Base-by-base conservation (phyloP, 441 rosid species). In the Sinapis alba region DNA sequence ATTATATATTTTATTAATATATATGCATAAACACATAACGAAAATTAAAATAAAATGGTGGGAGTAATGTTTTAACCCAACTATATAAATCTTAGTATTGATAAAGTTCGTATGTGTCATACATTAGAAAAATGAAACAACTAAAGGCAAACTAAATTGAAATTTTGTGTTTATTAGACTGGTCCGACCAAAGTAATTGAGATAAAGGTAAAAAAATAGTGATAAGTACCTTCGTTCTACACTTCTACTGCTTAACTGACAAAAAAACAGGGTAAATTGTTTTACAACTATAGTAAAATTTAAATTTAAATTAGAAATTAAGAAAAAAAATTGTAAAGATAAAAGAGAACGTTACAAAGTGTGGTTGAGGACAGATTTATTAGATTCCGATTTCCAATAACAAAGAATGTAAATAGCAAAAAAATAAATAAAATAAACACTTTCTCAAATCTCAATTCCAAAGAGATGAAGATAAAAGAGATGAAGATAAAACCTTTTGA, bases 261-360 rank as follows among this genome's bases (percentile, higher is more conserved):
- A 51, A 43, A 43, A 43, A 43, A 43, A 43, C 50, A 43, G 53
- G 19, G 75, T 50, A 62, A 3, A 23, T 6, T 34, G 27, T 54
- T 54, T 3, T 30, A 51, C 45, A 7, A 36, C 65, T 64, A 36
- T 15, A 38, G 7, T 0, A 2, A 65, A 26, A 18, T 21, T 19
- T 2, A 53, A 41, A 20, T 21, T 15, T 38, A 76, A 69, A 70
- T 51, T 63, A 75, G 34, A 19, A 57, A 28, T 65, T 58, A 12
- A 53, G n/a, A 45, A 20, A 62, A 60, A 16, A 67, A 68, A 0
- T 30, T 21, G 51, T 53, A 75, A 20, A 54, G 69, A 72, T 68
- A 69, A 62, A 76, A 79, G 74, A 73, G 67, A 81, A 38, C 74
- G 76, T 82, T 83, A 78, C 83, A 73, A 67, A 71, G 84, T 78